Evolutionary conservation across 495 filamentous ascomycete genomes (phyloP).

Genomic region (Rostrohypoxylon terebratum): DNA sequence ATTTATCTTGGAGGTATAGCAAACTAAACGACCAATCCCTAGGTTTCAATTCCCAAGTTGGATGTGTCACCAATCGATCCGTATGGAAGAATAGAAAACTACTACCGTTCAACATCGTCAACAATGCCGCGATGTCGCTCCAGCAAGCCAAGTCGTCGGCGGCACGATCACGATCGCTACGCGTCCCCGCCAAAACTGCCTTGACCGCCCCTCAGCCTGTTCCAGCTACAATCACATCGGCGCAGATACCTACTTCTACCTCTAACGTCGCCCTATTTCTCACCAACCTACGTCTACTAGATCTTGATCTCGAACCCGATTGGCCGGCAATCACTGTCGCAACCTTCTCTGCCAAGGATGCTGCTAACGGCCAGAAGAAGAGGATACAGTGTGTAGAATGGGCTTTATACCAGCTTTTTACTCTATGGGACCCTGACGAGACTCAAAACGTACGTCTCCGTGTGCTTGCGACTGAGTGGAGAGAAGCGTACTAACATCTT

Average conservation of each 20-base stretch:
- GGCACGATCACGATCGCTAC: slow-evolving; percentile 45
- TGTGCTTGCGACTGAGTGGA: background rate
- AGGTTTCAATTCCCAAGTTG: background rate
- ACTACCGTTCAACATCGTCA: background rate
- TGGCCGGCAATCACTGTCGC: slow-evolving; percentile 78
- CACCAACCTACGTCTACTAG: slow-evolving; percentile 81
- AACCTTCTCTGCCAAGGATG: slow-evolving; percentile 74
- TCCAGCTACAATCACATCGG: slow-evolving; percentile 23
- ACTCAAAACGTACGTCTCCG: slow-evolving; percentile 70
- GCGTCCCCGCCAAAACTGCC: slow-evolving; percentile 43
- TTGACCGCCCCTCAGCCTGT: slow-evolving; percentile 48
- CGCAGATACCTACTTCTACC: slow-evolving; percentile 50
- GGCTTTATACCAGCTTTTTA: slow-evolving; percentile 83
- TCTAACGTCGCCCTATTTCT: slow-evolving; percentile 76
- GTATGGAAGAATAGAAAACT: background rate
- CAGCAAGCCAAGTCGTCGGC: slow-evolving; percentile 40
- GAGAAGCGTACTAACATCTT: slow-evolving; percentile 22
- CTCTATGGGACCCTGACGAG: slow-evolving; percentile 80
- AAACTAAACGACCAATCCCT: background rate
- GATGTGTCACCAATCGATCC: slow-evolving; percentile 1
- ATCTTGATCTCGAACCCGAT: slow-evolving; percentile 77
- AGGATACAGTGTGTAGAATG: slow-evolving; percentile 84
- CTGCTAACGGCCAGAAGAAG: slow-evolving; percentile 78
- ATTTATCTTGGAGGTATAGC: background rate
- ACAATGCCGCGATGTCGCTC: slow-evolving; percentile 50